Evolutionary conservation across 106 monocot species (phyloP).

Genomic region (Alisma plantagoaquatica): DNA sequence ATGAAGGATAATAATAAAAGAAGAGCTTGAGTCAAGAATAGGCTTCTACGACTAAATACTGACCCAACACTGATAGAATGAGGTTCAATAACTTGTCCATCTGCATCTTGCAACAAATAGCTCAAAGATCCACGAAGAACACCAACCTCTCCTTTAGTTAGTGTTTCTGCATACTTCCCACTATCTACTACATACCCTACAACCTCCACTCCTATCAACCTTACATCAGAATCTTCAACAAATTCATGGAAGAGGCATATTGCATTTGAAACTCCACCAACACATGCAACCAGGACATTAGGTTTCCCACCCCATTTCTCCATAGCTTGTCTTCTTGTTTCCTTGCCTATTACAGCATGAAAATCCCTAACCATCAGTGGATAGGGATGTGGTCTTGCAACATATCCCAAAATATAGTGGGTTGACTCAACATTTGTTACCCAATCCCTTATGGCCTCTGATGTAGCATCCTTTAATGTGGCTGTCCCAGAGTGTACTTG

Average conservation of each 20-base stretch:
- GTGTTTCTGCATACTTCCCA: slow-evolving; percentile 63
- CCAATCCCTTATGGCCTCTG: slow-evolving; percentile 72
- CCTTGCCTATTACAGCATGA: slow-evolving; percentile 71
- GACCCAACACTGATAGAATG: slow-evolving; percentile 85
- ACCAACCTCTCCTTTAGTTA: slow-evolving; percentile 67
- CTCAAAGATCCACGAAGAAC: slow-evolving; percentile 78
- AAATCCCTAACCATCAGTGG: slow-evolving; percentile 89
- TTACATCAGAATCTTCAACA: slow-evolving; percentile 55
- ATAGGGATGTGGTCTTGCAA: slow-evolving; percentile 70
- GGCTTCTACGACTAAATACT: slow-evolving; percentile 14
- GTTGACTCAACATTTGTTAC: slow-evolving; percentile 75
- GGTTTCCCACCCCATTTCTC: slow-evolving; percentile 86
- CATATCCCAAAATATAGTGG: slow-evolving; percentile 74
- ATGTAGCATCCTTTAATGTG: slow-evolving; percentile 74
- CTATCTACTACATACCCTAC: slow-evolving; percentile 63
- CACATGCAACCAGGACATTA: slow-evolving; percentile 67
- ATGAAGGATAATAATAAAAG: neutral
- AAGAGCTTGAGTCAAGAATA: neutral
- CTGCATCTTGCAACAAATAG: slow-evolving; percentile 73
- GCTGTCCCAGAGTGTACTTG: slow-evolving; percentile 84
- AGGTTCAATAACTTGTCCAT: slow-evolving; percentile 70
- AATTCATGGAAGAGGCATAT: slow-evolving; percentile 83
- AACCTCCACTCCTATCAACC: slow-evolving; percentile 71
- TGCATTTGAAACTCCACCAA: slow-evolving; percentile 76
- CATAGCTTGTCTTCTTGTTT: slow-evolving; percentile 64